Percentiles rank a stretch among this genome's conserved stretches.
These are phyloP conservation scores for Entomortierella lignicola DNA, from an alignment of 192 early-diverging fungal genomes.

Conservation along the genomic window DNA sequence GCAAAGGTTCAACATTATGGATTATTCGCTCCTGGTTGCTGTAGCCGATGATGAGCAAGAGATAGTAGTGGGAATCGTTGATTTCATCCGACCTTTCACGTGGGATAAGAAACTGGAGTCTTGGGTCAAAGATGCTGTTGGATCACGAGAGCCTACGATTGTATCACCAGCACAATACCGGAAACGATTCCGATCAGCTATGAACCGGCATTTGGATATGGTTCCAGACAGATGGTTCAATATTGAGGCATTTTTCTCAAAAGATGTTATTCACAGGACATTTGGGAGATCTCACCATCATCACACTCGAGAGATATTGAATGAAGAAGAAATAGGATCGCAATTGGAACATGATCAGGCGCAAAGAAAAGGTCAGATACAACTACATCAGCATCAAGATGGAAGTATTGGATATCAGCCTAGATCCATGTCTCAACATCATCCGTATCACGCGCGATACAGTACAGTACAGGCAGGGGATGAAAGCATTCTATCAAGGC, in stretches of 20 bases:
- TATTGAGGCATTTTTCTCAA: slow-evolving; percentile 22
- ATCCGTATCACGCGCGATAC: background rate
- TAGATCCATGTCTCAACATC: background rate
- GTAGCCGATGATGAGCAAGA: slow-evolving; percentile 89
- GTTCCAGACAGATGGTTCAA: slow-evolving; percentile 50
- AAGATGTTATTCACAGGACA: slow-evolving; percentile 13
- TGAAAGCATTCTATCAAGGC: background rate
- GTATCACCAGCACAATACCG: slow-evolving; percentile 95
- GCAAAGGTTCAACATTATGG: slow-evolving; percentile 96
- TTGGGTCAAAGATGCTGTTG: slow-evolving; percentile 98
- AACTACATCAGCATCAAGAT: slow-evolving; percentile 27
- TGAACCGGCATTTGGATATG: slow-evolving; percentile 78
- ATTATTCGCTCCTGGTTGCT: slow-evolving; percentile 96
- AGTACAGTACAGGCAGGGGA: background rate
- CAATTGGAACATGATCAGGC: slow-evolving; percentile 5
- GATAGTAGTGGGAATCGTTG: slow-evolving; percentile 97
- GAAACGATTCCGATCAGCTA: slow-evolving; percentile 92
- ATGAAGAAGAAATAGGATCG: slow-evolving; percentile 3
- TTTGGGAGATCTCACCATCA: slow-evolving; percentile 32
- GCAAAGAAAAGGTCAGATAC: slow-evolving; percentile 20
- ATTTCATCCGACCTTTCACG: slow-evolving; percentile 97
- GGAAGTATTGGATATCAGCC: background rate
- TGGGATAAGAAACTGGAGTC: slow-evolving; percentile 99
- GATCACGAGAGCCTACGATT: slow-evolving; percentile 93
- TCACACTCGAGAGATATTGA: slow-evolving; percentile 2